Percentiles rank a stretch among this genome's conserved stretches.
Conservation (phyloP, 176 grass and related monocot species). For the Elymus sibiricus region DNA sequence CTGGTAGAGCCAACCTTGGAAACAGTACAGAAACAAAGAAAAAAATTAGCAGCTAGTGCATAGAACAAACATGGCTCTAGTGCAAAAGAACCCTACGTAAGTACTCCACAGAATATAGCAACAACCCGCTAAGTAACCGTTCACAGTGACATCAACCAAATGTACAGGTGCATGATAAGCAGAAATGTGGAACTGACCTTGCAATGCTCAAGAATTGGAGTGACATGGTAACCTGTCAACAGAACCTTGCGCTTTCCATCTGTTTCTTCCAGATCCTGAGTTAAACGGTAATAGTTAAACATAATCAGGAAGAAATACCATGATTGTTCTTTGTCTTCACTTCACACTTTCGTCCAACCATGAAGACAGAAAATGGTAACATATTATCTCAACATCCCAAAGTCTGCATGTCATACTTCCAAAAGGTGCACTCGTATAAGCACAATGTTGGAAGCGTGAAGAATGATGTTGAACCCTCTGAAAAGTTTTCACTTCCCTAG, state of each 20-base stretch:
- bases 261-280: slow-evolving; percentile 75
- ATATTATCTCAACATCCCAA: slow-evolving; percentile 8
- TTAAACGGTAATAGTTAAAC: slow-evolving; percentile 24
- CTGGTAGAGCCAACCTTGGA: slow-evolving; percentile 76
- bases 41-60: slow-evolving; percentile 2
- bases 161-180: background rate
- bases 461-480: background rate
- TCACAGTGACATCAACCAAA: background rate
- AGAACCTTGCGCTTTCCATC: slow-evolving; percentile 72
- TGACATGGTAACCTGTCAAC: slow-evolving; percentile 71
- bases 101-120: slow-evolving; percentile 13
- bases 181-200: slow-evolving; percentile 51
- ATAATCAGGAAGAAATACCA: slow-evolving; percentile 10
- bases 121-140: background rate
- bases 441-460: background rate
- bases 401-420: slow-evolving; percentile 2
- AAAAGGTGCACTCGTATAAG: slow-evolving; percentile 2
- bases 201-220: slow-evolving; percentile 94
- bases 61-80: background rate
- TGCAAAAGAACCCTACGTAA: background rate
- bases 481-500: background rate
- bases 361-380: slow-evolving; percentile 19
- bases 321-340: background rate
- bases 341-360: slow-evolving; percentile 27
- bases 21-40: background rate